Evolutionary conservation across 2,329 filamentous ascomycete species (phyloP), one percentile per base, ranked within the genome.

Genomic region (Aureobasidium namibiae): DNA sequence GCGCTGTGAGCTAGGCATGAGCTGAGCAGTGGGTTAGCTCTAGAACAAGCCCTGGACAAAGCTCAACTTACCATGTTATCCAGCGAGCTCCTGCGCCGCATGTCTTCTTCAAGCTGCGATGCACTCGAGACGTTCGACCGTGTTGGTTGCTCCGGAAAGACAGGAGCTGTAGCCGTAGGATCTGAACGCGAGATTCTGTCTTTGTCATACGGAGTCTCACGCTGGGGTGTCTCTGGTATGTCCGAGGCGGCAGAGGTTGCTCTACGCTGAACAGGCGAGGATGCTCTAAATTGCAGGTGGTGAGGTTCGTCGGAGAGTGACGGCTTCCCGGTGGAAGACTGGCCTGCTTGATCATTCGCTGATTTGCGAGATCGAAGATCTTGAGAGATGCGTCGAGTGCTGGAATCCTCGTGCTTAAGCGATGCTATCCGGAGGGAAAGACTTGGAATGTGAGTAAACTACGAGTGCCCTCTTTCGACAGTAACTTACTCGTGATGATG

Each of bases 401-500:
- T 23, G 11, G 38, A 44, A 26, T 44, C 13, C 21, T 45, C 29
- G 18, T 56, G 38, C 21, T 34, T 56, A 18, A 56, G 52, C 31
- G 29, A 26, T 2, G 26, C n/a, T 18, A 56, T 29, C 3, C 52
- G 52, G 13, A 56, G 39, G 7, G 52, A n/a, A 44, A 56, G 36
- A 24, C 52, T 56, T 23, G 11, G 16, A 2, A 14, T 14, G 29
- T 56, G 1, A 56, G 38, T 11, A 11, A 36, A 41, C 7, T 11
- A 33, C 5, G 4, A 11, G 3, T n/a, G 14, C 16, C 3, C 3
- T 33, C 16, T 18, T 8, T 6, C 16, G 21, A 8, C 7, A 21
- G 8, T 16, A 11, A 46, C 54, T 48, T 57, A 57, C 54, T 57
- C 54, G n/a, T 57, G 54, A 29, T 38, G 14, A 16, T 18, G 14